phyloP scores from a whole-genome alignment of 345 rosid genomes.

The Kernera saxatilis region DNA sequence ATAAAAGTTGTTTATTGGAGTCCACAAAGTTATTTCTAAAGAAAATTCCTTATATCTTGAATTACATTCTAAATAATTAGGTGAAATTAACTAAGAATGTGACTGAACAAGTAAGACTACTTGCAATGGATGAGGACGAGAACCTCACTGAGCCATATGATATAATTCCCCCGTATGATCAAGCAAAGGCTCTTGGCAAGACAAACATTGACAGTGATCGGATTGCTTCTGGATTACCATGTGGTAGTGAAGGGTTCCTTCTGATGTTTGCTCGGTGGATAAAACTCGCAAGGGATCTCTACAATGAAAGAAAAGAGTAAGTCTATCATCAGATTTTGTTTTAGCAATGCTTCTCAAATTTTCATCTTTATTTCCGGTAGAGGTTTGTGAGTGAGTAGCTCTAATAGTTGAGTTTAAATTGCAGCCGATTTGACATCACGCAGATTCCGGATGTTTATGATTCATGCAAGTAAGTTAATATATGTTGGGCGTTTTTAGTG shows the following conservation, averaged over 20 bases:
- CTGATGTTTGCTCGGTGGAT: conserved; percentile 99
- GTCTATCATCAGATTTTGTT: conserved; percentile 20
- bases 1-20: background rate
- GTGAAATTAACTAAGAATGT: conserved; percentile 83
- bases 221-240: conserved; percentile 98
- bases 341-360: background rate
- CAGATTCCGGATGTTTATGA: conserved; percentile 99
- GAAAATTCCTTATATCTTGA: background rate
- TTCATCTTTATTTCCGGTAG: background rate
- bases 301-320: conserved; percentile 95
- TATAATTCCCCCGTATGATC: conserved; percentile 90
- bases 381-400: background rate
- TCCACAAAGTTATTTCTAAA: background rate
- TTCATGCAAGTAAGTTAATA: conserved; percentile 99
- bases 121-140: conserved; percentile 94
- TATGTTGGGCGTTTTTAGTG: background rate
- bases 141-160: conserved; percentile 77
- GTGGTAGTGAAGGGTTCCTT: conserved; percentile 98
- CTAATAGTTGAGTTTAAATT: conserved; percentile 27
- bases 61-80: conserved; percentile 36
- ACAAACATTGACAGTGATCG: conserved; percentile 92
- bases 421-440: conserved; percentile 96
- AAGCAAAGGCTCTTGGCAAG: conserved; percentile 99
- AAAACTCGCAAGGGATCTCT: conserved; percentile 96
- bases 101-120: conserved; percentile 87